Evolutionary conservation across 73 alveolate species (phyloP), one percentile per base, ranked within the genome.

Genomic region (Stentor coeruleus): DNA sequence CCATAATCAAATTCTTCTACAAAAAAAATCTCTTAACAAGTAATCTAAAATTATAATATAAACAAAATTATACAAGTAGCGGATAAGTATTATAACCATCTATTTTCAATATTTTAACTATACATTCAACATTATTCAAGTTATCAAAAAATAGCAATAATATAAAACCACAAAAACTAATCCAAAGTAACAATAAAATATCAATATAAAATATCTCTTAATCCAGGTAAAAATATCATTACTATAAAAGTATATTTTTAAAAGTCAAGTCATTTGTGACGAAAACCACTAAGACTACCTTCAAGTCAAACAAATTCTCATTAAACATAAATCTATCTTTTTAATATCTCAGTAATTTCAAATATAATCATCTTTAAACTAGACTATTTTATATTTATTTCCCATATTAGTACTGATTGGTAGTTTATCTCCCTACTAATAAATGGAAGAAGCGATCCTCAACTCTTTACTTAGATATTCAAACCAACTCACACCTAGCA

Each of bases 341-440:
- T 42, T 55, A 41, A n/a, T 37, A 73, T 57, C 74, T 82, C 37
- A 86, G 95, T 26, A 91, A 89, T 0, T 90, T 92, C 59, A 89
- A 90, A 79, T 60, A 33, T 26, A 87, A 86, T 74, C 33, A 85
- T 33, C 36, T 49, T 2, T 66, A 82, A 41, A 76, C 87, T 3
- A 92, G 95, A n/a, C 90, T 93, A 3, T 74, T 3, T 55, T 90
- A 93, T 72, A 93, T 86, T 76, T n/a, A 93, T 91, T 2, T 73
- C 85, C 26, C 95, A 90, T 77, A 77, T 41, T 28, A 30, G 37
- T n/a, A 40, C 82, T 14, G 84, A 86, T 1, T 88, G 95, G 95
- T 89, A 86, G 82, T 58, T 31, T 6, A n/a, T n/a, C n/a, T n/a
- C n/a, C n/a, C n/a, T n/a, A 11, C 20, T 49, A 49, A 49, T 49